Percentiles rank a stretch among this genome's conserved stretches.
These are phyloP conservation scores for Aspergillus haitiensis DNA, from an alignment of 495 filamentous ascomycete species.

Conservation along the genomic window DNA sequence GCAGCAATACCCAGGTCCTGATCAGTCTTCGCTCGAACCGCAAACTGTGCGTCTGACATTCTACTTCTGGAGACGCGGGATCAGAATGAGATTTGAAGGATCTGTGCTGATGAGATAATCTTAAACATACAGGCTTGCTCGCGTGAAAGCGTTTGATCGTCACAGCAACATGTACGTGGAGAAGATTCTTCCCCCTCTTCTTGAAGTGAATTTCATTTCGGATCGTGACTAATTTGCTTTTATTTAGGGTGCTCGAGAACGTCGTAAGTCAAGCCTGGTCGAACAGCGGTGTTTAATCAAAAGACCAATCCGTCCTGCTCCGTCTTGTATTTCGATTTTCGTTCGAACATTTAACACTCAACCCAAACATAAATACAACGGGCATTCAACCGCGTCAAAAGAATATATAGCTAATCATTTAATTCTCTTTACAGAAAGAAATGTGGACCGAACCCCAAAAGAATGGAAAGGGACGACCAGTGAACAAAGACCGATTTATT, in stretches of 20 bases:
- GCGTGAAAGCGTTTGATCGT: slow-evolving; percentile 85
- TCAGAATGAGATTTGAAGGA: too few species aligned
- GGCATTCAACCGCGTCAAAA: not conserved
- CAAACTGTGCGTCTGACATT: slow-evolving; percentile 51
- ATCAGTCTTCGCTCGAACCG: slow-evolving; percentile 90
- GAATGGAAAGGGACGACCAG: slow-evolving; percentile 82
- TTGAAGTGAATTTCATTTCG: not conserved
- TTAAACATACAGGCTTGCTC: slow-evolving; percentile 49
- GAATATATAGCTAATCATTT: not conserved
- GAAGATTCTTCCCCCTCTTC: not conserved
- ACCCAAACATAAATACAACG: too few species aligned
- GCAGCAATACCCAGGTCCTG: slow-evolving; percentile 82
- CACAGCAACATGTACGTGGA: slow-evolving; percentile 79
- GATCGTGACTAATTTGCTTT: not conserved
- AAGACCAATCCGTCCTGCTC: not conserved
- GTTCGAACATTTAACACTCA: too few species aligned
- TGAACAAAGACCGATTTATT: slow-evolving; percentile 98
- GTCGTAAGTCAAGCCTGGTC: slow-evolving; percentile 39
- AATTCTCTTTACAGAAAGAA: slow-evolving; percentile 61
- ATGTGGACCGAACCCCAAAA: slow-evolving; percentile 98
- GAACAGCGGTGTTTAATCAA: not conserved
- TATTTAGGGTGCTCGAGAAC: slow-evolving; percentile 72
- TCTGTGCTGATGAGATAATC: too few species aligned
- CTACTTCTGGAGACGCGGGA: too few species aligned
- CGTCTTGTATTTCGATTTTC: too few species aligned